A percentile compares a stretch with the other conserved stretches of the same genome.
Conservation (phyloP, 345 rosid species). For the Salix caprea region DNA sequence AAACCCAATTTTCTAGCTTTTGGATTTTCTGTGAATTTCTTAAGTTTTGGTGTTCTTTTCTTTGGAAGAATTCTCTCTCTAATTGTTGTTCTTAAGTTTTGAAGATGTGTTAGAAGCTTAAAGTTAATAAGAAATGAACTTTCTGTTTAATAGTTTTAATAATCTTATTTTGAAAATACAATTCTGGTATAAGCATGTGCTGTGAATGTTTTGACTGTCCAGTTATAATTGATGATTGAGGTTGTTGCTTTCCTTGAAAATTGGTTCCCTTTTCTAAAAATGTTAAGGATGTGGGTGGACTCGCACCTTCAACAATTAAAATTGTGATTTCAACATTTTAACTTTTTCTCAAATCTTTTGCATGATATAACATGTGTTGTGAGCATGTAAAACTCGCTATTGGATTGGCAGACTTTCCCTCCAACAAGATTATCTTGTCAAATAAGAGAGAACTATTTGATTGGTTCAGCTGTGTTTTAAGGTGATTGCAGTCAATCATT, state of each 20-base stretch:
- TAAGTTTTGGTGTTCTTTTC: background rate
- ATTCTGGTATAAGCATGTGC: background rate
- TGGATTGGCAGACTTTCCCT: constrained; percentile 13
- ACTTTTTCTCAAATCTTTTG: background rate
- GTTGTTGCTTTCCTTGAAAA: background rate
- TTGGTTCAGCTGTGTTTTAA: constrained; percentile 9
- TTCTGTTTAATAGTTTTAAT: too few species aligned
- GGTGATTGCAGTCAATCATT: constrained; percentile 10
- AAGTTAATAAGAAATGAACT: background rate
- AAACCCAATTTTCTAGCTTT: background rate
- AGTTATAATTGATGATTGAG: background rate
- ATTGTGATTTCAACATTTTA: background rate
- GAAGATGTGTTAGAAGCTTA: too few species aligned
- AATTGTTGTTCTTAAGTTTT: too few species aligned
- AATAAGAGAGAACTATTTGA: constrained; percentile 12
- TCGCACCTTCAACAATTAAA: background rate
- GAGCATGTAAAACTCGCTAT: background rate
- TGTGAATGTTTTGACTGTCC: background rate
- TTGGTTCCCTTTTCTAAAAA: background rate
- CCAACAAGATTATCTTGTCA: constrained; percentile 7
- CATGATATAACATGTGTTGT: background rate
- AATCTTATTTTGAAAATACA: too few species aligned
- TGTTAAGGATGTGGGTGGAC: background rate
- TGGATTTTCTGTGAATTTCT: background rate
- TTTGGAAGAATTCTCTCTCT: background rate